Evolutionary conservation across 169 alveolate species (phyloP).

Genomic region (Plasmodium adleri): DNA sequence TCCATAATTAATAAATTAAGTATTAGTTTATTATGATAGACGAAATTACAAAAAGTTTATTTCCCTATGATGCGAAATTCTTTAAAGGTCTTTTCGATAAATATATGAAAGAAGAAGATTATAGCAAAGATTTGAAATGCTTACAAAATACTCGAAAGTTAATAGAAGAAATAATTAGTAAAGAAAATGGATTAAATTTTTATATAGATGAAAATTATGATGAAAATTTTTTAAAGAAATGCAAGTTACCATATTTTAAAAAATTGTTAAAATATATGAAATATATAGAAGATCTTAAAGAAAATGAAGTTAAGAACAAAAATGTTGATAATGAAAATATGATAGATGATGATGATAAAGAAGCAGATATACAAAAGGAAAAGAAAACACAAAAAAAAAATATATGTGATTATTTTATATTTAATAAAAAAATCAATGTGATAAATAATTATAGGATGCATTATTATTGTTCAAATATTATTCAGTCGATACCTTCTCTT

Average conservation of each 20-base stretch:
- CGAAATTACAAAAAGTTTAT: slow-evolving; percentile 52
- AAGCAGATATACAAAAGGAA: background rate
- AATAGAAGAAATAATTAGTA: slow-evolving; percentile 57
- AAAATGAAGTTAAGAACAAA: background rate
- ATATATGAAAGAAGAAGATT: slow-evolving; percentile 63
- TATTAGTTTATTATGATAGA: slow-evolving; percentile 30
- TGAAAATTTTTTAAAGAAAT: slow-evolving; percentile 34
- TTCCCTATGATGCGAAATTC: slow-evolving; percentile 54
- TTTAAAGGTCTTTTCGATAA: slow-evolving; percentile 57
- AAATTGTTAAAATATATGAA: slow-evolving; percentile 23
- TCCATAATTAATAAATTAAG: background rate
- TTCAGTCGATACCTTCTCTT: slow-evolving; percentile 67
- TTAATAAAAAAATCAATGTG: slow-evolving; percentile 59
- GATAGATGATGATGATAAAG: background rate
- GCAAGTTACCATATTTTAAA: slow-evolving; percentile 46
- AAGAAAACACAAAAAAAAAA: background rate
- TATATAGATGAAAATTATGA: slow-evolving; percentile 40
- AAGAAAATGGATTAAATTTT: slow-evolving; percentile 64
- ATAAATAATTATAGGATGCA: slow-evolving; percentile 49
- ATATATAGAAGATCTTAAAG: background rate
- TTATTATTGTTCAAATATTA: slow-evolving; percentile 50
- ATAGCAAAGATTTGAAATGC: slow-evolving; percentile 30
- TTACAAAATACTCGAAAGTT: slow-evolving; percentile 34
- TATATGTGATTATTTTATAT: slow-evolving; percentile 8
- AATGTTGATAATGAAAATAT: slow-evolving; percentile 5